Evolutionary conservation across 345 rosid genomes (phyloP).

Genomic region (Eucalyptus curtisii): DNA sequence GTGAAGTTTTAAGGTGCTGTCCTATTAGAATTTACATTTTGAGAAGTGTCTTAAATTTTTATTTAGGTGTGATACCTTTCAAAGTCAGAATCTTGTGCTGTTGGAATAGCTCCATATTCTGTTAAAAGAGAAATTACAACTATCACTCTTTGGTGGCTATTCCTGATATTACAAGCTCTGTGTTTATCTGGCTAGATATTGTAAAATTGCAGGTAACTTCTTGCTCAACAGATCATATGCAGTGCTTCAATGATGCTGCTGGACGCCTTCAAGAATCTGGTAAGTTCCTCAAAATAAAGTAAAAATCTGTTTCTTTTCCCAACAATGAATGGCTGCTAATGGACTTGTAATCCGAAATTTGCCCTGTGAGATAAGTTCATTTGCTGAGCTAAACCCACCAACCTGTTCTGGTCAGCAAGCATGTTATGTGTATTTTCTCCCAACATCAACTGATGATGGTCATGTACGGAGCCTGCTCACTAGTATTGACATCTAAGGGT

Average conservation of each 20-base stretch:
- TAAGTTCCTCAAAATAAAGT: neutral
- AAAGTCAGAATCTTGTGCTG: neutral
- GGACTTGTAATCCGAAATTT: neutral
- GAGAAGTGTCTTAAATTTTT: neutral
- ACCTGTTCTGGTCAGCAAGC: neutral
- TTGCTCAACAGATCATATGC: constrained; percentile 74
- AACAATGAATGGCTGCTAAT: neutral
- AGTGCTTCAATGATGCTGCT: constrained; percentile 71
- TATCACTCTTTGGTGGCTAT: neutral
- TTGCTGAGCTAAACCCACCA: neutral
- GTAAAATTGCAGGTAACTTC: constrained; percentile 37
- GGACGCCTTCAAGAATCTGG: constrained; percentile 85
- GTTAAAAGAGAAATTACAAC: neutral
- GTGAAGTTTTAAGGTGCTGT: neutral
- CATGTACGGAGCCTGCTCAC: neutral
- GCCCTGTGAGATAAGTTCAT: neutral
- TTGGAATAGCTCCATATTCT: neutral
- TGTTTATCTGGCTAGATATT: neutral
- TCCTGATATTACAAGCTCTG: neutral
- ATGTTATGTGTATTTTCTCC: neutral
- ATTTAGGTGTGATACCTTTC: neutral
- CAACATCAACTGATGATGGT: neutral
- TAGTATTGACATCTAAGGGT: neutral
- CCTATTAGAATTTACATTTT: neutral
- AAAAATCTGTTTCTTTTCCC: neutral